Base-by-base conservation (phyloP, 371 early-diverging fungal genomes). In the Mortierella sp. region DNA sequence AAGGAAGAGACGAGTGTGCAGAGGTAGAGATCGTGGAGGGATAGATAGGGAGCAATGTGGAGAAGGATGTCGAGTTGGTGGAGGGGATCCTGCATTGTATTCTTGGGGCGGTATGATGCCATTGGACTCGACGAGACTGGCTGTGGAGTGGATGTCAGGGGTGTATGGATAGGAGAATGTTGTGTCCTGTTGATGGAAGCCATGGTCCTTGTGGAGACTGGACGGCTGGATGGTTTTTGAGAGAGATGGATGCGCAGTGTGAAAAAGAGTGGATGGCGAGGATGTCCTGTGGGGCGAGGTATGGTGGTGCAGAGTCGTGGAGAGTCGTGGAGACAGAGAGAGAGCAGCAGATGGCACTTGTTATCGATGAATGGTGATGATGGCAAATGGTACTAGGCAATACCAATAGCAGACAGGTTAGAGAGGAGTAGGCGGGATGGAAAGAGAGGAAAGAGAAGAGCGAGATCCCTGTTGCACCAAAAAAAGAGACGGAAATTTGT, bases 61-160 rank as follows among this genome's bases (percentile, higher is more conserved):
- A 43, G 5, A 19, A 64, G 64, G 52, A 64, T 64, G 10, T 64
- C 64, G 24, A 19, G 29, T 22, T 50, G 51, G 8, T 27, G 34
- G n/a, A 57, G 40, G 34, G 45, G 17, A 8, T 40, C 19, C 34
- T 34, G 7, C 22, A 27, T 21, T 54, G 54, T 39, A 19, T 22
- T 14, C 14, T 27, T 12, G 49, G n/a, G 16, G 49, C 9, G 13
- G 8, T 16, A 29, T 31, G 28, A 51, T 51, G 51, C 28, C 27
- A 10, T 29, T 51, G 47, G 43, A 14, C n/a, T 2, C 22, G 55
- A 9, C 9, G 43, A 40, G 43, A 16, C 17, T 27, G 29, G 45
- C 3, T 19, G 17, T 9, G 40, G 27, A 27, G 24, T 16, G 44
- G 44, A 16, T 43, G 16, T 7, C 4, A 34, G 34, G 34, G 34